Evolutionary conservation across 306 rosid genomes (phyloP), one percentile per base, ranked within the genome.

Genomic region (Cucurbita ficifolia): DNA sequence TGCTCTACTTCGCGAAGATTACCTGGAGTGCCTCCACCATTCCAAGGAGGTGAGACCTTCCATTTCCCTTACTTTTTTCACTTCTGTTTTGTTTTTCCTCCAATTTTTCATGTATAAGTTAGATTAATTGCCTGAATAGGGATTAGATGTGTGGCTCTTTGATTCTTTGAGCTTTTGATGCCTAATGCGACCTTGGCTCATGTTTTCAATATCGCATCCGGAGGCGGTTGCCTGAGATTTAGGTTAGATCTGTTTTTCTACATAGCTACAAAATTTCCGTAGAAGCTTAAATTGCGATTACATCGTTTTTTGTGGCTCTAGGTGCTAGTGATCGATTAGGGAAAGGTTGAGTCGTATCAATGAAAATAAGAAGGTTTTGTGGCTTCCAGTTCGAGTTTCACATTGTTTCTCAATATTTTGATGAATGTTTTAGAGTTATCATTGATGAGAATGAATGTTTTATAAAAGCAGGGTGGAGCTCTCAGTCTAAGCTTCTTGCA

Each of bases 11-110:
- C 99, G 97, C n/a, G 99, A 95, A 80, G 97, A 95, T 77, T 95
- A 95, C 82, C 87, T 95, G 72, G 97, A 95, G 75, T 95, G 99
- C 73, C 99, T 95, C 73, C 99, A 95, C 87, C 99, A 95, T 79
- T 78, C 96, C 85, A 95, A 95, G 87, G 99, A 94, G 99, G 99
- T 91, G 5, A 36, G 11, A 17, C 36, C 19, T 18, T 68, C 13
- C 40, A 24, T 36, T 50, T 3, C 11, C 62, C 33, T 10, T 63
- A 9, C 39, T 39, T 4, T 43, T 43, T 8, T 5, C 7, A 5
- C 46, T 8, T 58, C 48, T 72, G 54, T 51, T 19, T 49, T 64
- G 46, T 51, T 49, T 61, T 49, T 55, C 13, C 42, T 18, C 13
- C 33, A 9, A 49, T 17, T 43, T 4, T 35, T 58, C 57, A 17